Evolutionary conservation across 352 stramenopile genomes (phyloP), one percentile per base, ranked within the genome.

Genomic region (Phytophthora pistaciae): DNA sequence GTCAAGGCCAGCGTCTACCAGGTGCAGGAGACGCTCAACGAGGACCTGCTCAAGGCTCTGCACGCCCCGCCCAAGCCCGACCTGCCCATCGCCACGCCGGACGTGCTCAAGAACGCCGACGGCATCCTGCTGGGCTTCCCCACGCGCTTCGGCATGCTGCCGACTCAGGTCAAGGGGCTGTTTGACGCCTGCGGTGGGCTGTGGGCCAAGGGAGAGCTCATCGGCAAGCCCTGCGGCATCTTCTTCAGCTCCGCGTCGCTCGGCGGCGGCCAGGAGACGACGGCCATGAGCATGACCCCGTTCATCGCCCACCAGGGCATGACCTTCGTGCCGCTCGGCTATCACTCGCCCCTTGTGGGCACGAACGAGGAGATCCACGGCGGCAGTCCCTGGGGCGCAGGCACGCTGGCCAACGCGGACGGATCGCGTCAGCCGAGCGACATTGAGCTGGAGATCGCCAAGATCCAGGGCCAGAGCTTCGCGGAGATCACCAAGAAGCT

Each of bases 291-390:
- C 18, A 89, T 73, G 29, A 76, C 95, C 29, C 87, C 89, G 25
- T 94, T 95, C 74, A 79, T 96, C 40, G 72, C 81, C 16, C 90
- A 97, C 77, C 87, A 96, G 25, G 92, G 92, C 44, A 96, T 97
- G 85, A 83, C 87, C 31, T 97, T 96, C 68, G 85, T 98, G 38
- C 91, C 91, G 36, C 57, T 94, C 16, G 91, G 90, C 36, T 88
- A 85, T 64, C 78, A 79, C 38, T 70, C 71, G 3, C 80, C 73
- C 0, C 60, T 85, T 23, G 60, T 88, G 25, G 79, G 74, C 8
- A 81, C 80, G 63, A 79, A 87, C 38, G 73, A 91, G n/a, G 84
- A 90, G 55, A 65, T 91, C 16, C 87, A 93, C 53, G 87, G 85
- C 33, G 83, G 78, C 23, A 88, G 74, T 60, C 77, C 88, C 1